Conservation (phyloP, 2,329 filamentous ascomycete genomes). For the Thermochaetoides dissita region DNA sequence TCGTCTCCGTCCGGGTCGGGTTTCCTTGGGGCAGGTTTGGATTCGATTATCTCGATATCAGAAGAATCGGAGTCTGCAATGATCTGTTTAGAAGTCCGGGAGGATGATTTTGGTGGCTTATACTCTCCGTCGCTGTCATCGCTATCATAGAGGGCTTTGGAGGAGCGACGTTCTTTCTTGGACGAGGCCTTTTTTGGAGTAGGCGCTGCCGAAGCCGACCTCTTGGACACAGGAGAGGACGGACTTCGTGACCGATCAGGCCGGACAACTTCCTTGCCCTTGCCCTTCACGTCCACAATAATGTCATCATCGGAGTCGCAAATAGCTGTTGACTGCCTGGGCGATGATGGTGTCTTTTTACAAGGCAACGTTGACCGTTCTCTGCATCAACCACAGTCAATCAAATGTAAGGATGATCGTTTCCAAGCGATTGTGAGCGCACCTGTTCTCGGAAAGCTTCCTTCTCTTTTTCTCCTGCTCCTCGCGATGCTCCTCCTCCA, state of each 20-base stretch:
- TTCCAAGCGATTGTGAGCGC: background rate
- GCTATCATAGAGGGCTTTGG: no score
- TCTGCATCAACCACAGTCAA: no score
- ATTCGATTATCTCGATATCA: no score
- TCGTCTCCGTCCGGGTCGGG: background rate
- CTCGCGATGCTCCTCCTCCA: constrained; percentile 9
- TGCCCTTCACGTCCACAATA: constrained; percentile 15
- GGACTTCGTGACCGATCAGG: no score
- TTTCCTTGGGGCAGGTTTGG: background rate
- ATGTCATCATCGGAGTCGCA: constrained; percentile 10
- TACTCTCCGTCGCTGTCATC: no score
- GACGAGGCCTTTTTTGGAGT: constrained; percentile 3
- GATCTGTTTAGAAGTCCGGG: no score
- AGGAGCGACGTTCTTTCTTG: background rate
- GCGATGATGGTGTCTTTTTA: no score
- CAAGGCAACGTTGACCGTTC: no score
- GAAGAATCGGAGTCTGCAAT: no score
- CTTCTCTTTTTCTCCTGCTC: constrained; percentile 12
- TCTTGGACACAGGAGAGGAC: no score
- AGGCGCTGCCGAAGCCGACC: background rate
- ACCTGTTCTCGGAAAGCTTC: constrained; percentile 8
- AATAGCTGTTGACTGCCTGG: background rate
- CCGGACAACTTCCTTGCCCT: constrained; percentile 13
- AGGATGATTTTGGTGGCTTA: no score
- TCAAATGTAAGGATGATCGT: no score